Evolutionary conservation across 1,284 basidiomycete species (phyloP).

Genomic region (Cystobasidium pallidum): DNA sequence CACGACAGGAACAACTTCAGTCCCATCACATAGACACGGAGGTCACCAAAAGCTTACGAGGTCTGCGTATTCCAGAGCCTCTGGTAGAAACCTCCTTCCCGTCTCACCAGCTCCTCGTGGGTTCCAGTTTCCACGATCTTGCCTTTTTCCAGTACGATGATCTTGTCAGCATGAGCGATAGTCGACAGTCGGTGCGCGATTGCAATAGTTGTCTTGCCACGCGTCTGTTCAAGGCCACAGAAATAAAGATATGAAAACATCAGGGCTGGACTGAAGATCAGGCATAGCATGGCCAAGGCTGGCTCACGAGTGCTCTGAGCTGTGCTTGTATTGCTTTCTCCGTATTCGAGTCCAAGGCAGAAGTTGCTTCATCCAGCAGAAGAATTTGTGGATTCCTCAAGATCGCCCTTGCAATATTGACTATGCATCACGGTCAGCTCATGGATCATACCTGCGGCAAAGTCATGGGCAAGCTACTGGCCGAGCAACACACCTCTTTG

Average conservation of each 20-base stretch:
- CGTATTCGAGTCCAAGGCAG: constrained; percentile 80
- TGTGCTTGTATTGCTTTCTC: constrained; percentile 83
- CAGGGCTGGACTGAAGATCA: too few species aligned
- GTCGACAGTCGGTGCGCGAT: constrained; percentile 79
- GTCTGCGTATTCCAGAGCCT: constrained; percentile 52
- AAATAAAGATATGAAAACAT: too few species aligned
- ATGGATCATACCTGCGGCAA: too few species aligned
- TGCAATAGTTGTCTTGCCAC: constrained; percentile 72
- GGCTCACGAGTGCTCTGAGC: constrained; percentile 59
- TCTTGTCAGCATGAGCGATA: constrained; percentile 72
- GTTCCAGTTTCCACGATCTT: constrained; percentile 71
- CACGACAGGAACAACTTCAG: neutral
- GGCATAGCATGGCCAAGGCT: too few species aligned
- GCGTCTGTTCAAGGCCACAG: constrained; percentile 27
- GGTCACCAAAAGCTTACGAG: constrained; percentile 28
- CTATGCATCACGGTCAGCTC: constrained; percentile 52
- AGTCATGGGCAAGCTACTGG: too few species aligned
- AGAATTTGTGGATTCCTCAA: constrained; percentile 85
- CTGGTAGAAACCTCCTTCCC: constrained; percentile 50
- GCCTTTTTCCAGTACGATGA: constrained; percentile 61
- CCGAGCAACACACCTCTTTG: constrained; percentile 56
- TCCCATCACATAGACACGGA: neutral
- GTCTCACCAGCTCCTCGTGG: constrained; percentile 49
- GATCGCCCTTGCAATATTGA: constrained; percentile 82
- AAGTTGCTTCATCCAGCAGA: constrained; percentile 62